Base-by-base conservation (phyloP, 2,329 filamentous ascomycete species). In the Alternaria sp. region DNA sequence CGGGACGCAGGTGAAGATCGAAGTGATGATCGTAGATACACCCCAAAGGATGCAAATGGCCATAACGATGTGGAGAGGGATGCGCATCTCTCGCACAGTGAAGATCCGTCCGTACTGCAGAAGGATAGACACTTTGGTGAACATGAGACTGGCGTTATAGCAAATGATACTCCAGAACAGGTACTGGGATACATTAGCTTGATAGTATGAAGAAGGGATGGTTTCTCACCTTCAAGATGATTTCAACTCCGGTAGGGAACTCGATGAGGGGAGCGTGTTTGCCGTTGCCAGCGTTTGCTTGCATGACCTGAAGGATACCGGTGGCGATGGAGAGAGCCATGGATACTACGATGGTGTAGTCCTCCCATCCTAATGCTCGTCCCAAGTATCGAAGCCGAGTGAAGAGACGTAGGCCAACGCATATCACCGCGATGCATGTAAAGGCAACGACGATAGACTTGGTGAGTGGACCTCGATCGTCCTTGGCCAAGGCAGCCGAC, bases 21-120 rank as follows among this genome's bases (percentile, higher is more conserved):
- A 66, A 1, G 63, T 68, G 45, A 73, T 51, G 4, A 73, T 15
- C 1, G 54, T 56, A 4, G 25, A 15, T 4, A 68, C 50, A 2
- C 72, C 70, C 59, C 66, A 74, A 6, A 57, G 56, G 5, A 71
- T 28, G 25, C 68, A 70, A 4, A 77, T 32, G 2, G 32, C 72
- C 61, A 74, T 66, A 7, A 67, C 61, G 13, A 73, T 59, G 54
- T 72, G 66, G 4, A 76, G 61, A 3, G 71, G 69, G 9, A 75
- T 63, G 13, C 68, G 69, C 68, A 71, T 70, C 43, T 71, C 61
- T 8, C 57, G 59, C 12, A 72, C 10, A 9, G 69, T 67, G 28
- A 77, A 76, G 26, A 77, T 74, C 6, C 73, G 67, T 12, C 67
- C 36, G 49, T 76, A 77, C 21, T 77, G 73, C 13, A 75, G 26